These are phyloP conservation scores for Claviceps arundinis DNA, from an alignment of 2,329 filamentous ascomycete species.

Conservation along the genomic window DNA sequence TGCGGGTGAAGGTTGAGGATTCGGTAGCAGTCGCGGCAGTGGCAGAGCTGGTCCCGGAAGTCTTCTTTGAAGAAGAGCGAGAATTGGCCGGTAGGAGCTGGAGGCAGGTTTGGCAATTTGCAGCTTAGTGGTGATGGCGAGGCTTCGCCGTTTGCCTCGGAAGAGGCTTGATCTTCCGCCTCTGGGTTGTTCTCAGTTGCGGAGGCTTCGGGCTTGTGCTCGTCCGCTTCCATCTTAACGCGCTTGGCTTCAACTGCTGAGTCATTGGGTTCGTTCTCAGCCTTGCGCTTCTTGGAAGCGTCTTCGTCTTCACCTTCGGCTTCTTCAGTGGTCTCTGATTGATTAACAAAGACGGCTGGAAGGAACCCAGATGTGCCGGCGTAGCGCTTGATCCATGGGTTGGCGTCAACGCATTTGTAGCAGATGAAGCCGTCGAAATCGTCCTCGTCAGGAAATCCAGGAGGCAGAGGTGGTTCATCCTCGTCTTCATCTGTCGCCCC, in stretches of 20 bases:
- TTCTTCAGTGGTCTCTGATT: conserved; percentile 2
- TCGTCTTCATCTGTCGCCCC: conserved; percentile 31
- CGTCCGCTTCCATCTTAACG: conserved; percentile 28
- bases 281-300: conserved; percentile 51
- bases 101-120: conserved; percentile 48
- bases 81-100: conserved; percentile 43
- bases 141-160: conserved; percentile 4
- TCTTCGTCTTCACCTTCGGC: neutral
- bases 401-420: conserved; percentile 80
- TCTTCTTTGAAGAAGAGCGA: conserved; percentile 70
- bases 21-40: conserved; percentile 68
- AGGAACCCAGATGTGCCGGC: conserved; percentile 71
- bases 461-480: conserved; percentile 56
- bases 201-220: neutral
- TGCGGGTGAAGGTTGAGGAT: conserved; percentile 58
- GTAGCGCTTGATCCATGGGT: conserved; percentile 87
- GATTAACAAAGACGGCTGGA: conserved; percentile 46
- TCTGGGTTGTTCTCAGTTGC: neutral
- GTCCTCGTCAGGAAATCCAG: conserved; percentile 79
- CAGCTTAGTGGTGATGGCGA: conserved; percentile 24
- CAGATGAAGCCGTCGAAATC: conserved; percentile 85
- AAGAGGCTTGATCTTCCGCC: neutral
- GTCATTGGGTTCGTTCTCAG: conserved; percentile 35
- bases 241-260: conserved; percentile 34
- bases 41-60: conserved; percentile 76